Base-by-base conservation (phyloP, 2,329 filamentous ascomycete species). In the Chaetomiaceae sp. region DNA sequence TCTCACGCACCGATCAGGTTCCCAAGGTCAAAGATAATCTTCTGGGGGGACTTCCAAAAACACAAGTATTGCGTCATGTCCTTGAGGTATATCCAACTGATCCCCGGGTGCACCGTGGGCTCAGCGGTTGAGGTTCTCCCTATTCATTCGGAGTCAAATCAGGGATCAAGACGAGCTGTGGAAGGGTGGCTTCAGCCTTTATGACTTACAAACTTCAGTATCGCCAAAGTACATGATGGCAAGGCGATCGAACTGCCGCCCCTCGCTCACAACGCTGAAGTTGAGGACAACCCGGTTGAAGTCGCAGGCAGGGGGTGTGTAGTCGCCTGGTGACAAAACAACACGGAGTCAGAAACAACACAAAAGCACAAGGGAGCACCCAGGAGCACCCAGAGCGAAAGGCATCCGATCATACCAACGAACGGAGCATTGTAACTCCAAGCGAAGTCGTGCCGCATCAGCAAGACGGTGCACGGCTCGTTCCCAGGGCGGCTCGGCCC, bases 251-350 rank as follows among this genome's bases (percentile, higher is more conserved):
- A 78, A 90, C 57, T 94, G 88, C 3, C 78, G 74, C 1, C 88
- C 88, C 51, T 71, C 69, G 9, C 83, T 86, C 1, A 78, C 78
- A 12, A 86, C 82, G 0, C 84, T 90, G 55, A 93, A 76, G 59
- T 89, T 88, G 63, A 93, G 79, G 19, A 79, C 75, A 14, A 90
- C 83, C 27, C 80, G 76, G 59, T 88, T 84, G 68, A 91, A 93
- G 14, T 73, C 65, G 63, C 83, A 88, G 20, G 65, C 58, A 1
- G 86, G 84, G 11, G 86, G 86, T 1, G 65, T 70, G 60, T 88
- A 89, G 14, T 71, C 63, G 37, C 78, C 80, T 84, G 47, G 12
- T 40, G 9, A 20, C 1, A 14, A 20, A n/a, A 2, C 4, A 18
- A 3, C 18, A 38, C 7, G n/a, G n/a, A n/a, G 14, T 39, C 14